A percentile compares a stretch with the other conserved stretches of the same genome.
Conservation (phyloP, 352 stramenopile genomes). For the Phytophthora multivora region DNA sequence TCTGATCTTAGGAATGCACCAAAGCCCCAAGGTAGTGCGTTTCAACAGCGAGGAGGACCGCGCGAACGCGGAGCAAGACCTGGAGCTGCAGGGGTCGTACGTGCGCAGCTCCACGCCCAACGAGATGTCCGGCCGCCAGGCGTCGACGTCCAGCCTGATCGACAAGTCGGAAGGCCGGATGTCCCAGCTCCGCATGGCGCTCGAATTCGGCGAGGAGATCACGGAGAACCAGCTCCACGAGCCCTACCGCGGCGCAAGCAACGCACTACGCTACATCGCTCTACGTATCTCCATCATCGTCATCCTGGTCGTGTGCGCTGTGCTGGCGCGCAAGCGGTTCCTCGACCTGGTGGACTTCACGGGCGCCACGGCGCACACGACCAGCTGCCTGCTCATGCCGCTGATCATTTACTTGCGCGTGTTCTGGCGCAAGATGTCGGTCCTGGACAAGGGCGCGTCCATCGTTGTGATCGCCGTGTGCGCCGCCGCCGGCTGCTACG, state of each 20-base stretch:
- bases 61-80: slow-evolving; percentile 28
- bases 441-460: slow-evolving; percentile 47
- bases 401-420: slow-evolving; percentile 61
- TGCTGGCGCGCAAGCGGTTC: slow-evolving; percentile 53
- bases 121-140: slow-evolving; percentile 14
- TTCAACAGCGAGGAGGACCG: slow-evolving; percentile 29
- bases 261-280: slow-evolving; percentile 48
- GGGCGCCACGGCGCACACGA: slow-evolving; percentile 52
- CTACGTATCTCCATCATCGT: slow-evolving; percentile 50
- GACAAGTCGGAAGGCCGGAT: slow-evolving; percentile 33
- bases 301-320: slow-evolving; percentile 45
- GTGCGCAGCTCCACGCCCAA: slow-evolving; percentile 38
- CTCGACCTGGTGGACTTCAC: slow-evolving; percentile 62
- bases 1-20: slow-evolving; percentile 67
- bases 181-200: slow-evolving; percentile 41
- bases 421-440: slow-evolving; percentile 43
- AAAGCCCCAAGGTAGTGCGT: slow-evolving; percentile 29
- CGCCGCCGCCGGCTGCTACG: slow-evolving; percentile 49
- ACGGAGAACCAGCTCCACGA: slow-evolving; percentile 27
- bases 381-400: slow-evolving; percentile 59
- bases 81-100: slow-evolving; percentile 39
- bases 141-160: slow-evolving; percentile 25
- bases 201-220: slow-evolving; percentile 45
- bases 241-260: slow-evolving; percentile 45
- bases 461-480: slow-evolving; percentile 52